A percentile compares a stretch with the other conserved stretches of the same genome.
These are phyloP conservation scores for Circinella umbellata DNA, from an alignment of 371 early-diverging fungal species.

Conservation along the genomic window DNA sequence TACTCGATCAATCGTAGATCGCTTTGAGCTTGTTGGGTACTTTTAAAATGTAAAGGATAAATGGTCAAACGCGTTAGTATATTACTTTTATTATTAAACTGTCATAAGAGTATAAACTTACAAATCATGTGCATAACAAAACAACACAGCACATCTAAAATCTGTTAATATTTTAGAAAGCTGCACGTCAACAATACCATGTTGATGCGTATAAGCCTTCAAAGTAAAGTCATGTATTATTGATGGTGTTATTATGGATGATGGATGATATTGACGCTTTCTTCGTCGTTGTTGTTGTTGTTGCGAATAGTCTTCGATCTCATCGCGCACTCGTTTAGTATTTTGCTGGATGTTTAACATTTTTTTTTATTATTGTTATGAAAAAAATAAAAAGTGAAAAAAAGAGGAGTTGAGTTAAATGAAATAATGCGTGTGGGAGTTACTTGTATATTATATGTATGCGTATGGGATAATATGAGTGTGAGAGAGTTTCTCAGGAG, in stretches of 20 bases:
- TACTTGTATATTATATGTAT: no score
- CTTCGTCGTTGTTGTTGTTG: no score
- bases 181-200: neutral
- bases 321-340: slow-evolving; percentile 5
- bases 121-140: slow-evolving; percentile 11
- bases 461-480: no score
- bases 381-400: neutral
- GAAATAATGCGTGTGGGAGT: neutral
- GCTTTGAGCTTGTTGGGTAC: slow-evolving; percentile 4
- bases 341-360: neutral
- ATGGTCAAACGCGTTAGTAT: neutral
- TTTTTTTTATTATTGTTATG: neutral
- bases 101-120: neutral
- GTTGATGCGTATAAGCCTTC: neutral
- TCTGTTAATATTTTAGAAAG: neutral
- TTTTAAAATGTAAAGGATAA: neutral
- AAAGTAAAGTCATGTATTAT: neutral
- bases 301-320: neutral
- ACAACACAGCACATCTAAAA: neutral
- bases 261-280: neutral
- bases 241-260: neutral
- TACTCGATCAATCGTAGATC: slow-evolving; percentile 9
- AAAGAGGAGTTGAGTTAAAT: neutral
- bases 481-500: no score
- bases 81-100: neutral